phyloP scores from a whole-genome alignment of 2,329 filamentous ascomycete genomes.

The Neopestalotiopsis clavispora region DNA sequence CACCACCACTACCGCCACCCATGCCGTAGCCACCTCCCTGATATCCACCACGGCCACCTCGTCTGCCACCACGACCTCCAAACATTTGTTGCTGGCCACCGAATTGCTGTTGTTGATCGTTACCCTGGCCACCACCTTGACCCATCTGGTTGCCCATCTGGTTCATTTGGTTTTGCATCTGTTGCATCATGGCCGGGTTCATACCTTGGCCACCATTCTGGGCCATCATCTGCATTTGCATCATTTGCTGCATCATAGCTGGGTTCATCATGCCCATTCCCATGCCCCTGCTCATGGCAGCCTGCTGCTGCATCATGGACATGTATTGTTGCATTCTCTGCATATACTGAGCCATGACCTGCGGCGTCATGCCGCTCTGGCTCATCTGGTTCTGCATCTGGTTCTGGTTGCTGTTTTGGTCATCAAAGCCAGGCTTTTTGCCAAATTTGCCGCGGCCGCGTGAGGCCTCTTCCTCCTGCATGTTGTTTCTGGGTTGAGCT shows the following conservation, averaged over 20 bases:
- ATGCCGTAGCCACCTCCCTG: slow-evolving; percentile 31
- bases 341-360: slow-evolving; percentile 98
- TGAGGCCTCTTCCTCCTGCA: slow-evolving; percentile 87
- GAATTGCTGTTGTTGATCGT: slow-evolving; percentile 22
- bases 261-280: slow-evolving; percentile 69
- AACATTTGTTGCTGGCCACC: slow-evolving; percentile 31
- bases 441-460: slow-evolving; percentile 65
- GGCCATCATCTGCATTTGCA: slow-evolving; percentile 69
- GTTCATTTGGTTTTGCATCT: slow-evolving; percentile 55
- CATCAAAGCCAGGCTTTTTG: slow-evolving; percentile 58
- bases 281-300: slow-evolving; percentile 81
- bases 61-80: slow-evolving; percentile 34
- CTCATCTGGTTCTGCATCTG: slow-evolving; percentile 37
- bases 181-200: slow-evolving; percentile 63
- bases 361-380: slow-evolving; percentile 76
- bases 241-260: slow-evolving; percentile 78
- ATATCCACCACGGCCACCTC: slow-evolving; percentile 23
- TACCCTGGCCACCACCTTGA: slow-evolving; percentile 41
- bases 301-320: slow-evolving; percentile 90
- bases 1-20: slow-evolving; percentile 41
- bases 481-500: slow-evolving; percentile 91
- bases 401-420: slow-evolving; percentile 33
- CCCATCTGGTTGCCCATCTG: slow-evolving; percentile 40
- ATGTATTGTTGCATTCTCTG: slow-evolving; percentile 99
- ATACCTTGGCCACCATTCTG: slow-evolving; percentile 43